Evolutionary conservation across 2,329 filamentous ascomycete genomes (phyloP), one percentile per base, ranked within the genome.

Genomic region (Fusarium buxicola): DNA sequence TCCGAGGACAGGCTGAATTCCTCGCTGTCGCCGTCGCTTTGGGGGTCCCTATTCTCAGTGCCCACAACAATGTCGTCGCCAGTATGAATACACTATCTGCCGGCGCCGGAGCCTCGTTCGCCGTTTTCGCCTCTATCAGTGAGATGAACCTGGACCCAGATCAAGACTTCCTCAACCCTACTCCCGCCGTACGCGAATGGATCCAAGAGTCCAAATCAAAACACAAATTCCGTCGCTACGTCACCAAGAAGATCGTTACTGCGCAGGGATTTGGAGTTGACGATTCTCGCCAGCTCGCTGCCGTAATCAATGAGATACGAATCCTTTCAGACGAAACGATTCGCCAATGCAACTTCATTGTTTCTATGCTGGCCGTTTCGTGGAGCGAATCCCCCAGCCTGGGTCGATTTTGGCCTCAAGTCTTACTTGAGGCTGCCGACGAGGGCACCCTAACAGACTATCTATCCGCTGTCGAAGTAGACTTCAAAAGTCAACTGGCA

Each of bases 1-100:
- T 51, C 12, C 34, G 43, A 10, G 45, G 36, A 2, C 51, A 55
- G 18, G 45, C 51, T 1, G 51, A 50, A 8, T 55, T 55, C 8
- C 18, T 55, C 9, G 51, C 51, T 0, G 36, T 50, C 13, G 36
- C 51, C 3, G 16, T 50, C 7, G 44, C 51, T 2, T 32, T 52
- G 2, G 39, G 36, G n/a, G 39, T 45, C 3, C 49, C 49, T 4
- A 38, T 52, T 3, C 39, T 52, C 13, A 45, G 49, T 6, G 39
- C 39, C 3, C 32, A 52, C 5, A 52, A 36, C 16, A 52, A 52
- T 52, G 39, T 35, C 31, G 30, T 52, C 7, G 49, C 39, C 3
- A 45, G 30, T 13, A 45, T 36, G 39, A 36, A 36, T 2, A 15
- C 35, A 0, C 18, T 45, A 1, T 36, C 49, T 0, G 49, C 39